Percentiles rank a stretch among this genome's conserved stretches.
Evolutionary conservation across 2,329 filamentous ascomycete genomes (phyloP).

Genomic region (Didymella segeticola): DNA sequence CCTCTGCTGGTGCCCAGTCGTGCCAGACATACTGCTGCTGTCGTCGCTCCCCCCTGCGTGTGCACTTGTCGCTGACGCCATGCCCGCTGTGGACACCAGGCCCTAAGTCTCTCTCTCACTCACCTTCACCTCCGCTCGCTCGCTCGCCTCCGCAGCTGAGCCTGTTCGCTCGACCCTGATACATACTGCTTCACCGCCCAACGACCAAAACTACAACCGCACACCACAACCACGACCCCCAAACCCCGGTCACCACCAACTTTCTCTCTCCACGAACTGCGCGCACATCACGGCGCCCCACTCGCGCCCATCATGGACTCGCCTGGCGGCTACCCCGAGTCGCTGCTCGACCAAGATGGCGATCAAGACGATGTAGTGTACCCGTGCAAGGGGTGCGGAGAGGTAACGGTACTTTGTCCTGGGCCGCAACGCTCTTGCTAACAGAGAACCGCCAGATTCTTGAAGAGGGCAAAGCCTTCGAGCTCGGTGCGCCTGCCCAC

Average conservation of each 20-base stretch:
- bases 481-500: conserved; percentile 74
- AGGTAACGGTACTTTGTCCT: conserved; percentile 35
- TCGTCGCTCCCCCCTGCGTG: conserved; percentile 1
- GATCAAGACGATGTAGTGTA: conserved; percentile 58
- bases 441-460: conserved; percentile 73
- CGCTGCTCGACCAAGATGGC: conserved; percentile 51
- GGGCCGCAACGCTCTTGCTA: conserved; percentile 23
- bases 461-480: conserved; percentile 98
- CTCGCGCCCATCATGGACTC: conserved; percentile 57
- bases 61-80: conserved; percentile 15
- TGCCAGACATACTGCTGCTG: not conserved
- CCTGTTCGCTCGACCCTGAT: conserved; percentile 5
- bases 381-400: conserved; percentile 70
- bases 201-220: conserved; percentile 1
- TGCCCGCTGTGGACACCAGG: conserved; percentile 7
- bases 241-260: no score
- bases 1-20: not conserved
- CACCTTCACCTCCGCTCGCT: conserved; percentile 5
- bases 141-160: conserved; percentile 12
- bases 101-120: conserved; percentile 1
- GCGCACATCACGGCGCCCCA: conserved; percentile 8
- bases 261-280: conserved; percentile 4
- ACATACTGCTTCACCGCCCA: conserved; percentile 10
- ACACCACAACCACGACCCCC: no score
- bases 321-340: conserved; percentile 62